Percentiles rank a stretch among this genome's conserved stretches.
Conservation (phyloP, 2,329 filamentous ascomycete genomes). For the Alternaria panax region DNA sequence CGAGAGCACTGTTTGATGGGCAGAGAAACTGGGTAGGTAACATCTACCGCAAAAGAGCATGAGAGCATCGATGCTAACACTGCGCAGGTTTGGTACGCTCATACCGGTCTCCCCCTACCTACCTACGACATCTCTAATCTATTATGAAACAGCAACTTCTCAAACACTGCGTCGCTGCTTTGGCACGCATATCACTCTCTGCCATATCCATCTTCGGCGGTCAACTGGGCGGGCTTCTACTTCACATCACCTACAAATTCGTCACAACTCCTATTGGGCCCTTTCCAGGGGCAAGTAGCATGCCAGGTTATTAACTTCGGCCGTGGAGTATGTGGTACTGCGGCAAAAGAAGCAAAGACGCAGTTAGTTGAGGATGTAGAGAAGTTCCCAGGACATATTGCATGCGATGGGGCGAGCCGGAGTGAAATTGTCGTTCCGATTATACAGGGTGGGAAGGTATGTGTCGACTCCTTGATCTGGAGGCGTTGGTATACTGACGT, state of each 20-base stretch:
- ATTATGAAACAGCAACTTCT: slow-evolving; percentile 62
- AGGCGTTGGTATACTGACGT: slow-evolving; percentile 20
- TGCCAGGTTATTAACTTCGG: slow-evolving; percentile 80
- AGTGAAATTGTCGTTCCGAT: slow-evolving; percentile 87
- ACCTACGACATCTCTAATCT: neutral
- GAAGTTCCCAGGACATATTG: slow-evolving; percentile 79
- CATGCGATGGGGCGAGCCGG: slow-evolving; percentile 76
- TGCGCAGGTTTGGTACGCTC: slow-evolving; percentile 11
- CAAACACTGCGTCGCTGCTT: slow-evolving; percentile 76
- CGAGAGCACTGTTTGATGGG: slow-evolving; percentile 71
- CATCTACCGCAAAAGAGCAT: neutral
- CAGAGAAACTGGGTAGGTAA: slow-evolving; percentile 79
- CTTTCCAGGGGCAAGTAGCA: slow-evolving; percentile 77
- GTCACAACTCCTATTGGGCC: slow-evolving; percentile 73
- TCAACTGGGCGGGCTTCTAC: slow-evolving; percentile 79
- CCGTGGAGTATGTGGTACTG: slow-evolving; percentile 77
- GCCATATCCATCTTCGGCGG: slow-evolving; percentile 67
- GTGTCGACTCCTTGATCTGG: slow-evolving; percentile 17
- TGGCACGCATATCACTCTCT: slow-evolving; percentile 83
- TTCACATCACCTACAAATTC: slow-evolving; percentile 48
- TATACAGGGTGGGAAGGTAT: slow-evolving; percentile 58
- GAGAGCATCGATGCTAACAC: neutral
- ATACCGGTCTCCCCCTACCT: neutral
- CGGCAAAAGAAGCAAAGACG: slow-evolving; percentile 66
- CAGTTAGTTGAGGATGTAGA: slow-evolving; percentile 75